Base-by-base conservation (phyloP, 495 filamentous ascomycete genomes). In the Jackrogersella minutella region DNA sequence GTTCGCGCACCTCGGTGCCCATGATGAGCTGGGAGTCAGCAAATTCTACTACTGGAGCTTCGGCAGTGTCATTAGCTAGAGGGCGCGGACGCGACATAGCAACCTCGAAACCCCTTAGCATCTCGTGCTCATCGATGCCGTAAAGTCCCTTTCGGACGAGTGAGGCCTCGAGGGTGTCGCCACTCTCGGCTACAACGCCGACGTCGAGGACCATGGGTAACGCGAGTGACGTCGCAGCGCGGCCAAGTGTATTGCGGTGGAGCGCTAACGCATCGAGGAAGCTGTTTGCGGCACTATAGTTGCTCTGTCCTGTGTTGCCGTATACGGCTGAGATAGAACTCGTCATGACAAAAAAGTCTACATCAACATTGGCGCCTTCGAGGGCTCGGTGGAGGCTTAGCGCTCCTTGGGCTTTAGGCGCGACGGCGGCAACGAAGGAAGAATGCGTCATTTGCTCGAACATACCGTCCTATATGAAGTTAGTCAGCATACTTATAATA, bases 301-400 rank as follows among this genome's bases (percentile, higher is more conserved):
- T 80, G 36, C 74, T 70, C 60, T 87, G 82, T 0, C 76, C 76
- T 3, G 67, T 64, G 31, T 75, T 78, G 2, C 84, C 83, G 21
- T 83, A 61, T 0, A 79, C 61, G n/a, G 75, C 81, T 2, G 79
- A 70, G 3, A 85, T 63, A n/a, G 83, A 86, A 22, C 78, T 80
- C 8, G 83, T 76, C 47, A 79, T 76, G 46, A 85, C 65, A 68
- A 86, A 85, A 71, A 86, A 86, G 65, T 85, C 84, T 0, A 86
- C 73, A 28, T 11, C 71, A 0, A 34, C 47, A 21, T 66, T 74
- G 34, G 58, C 30, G 13, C 73, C 65, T 8, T 79, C 78, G 0
- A 76, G 19, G 4, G 82, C 37, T 14, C 13, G 13, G 1, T 41
- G 37, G 7, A 41, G 16, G 16, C 13, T 16, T n/a, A 41, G 13